phyloP scores from a whole-genome alignment of 1,284 basidiomycete genomes.

The Trichosporon faecale region DNA sequence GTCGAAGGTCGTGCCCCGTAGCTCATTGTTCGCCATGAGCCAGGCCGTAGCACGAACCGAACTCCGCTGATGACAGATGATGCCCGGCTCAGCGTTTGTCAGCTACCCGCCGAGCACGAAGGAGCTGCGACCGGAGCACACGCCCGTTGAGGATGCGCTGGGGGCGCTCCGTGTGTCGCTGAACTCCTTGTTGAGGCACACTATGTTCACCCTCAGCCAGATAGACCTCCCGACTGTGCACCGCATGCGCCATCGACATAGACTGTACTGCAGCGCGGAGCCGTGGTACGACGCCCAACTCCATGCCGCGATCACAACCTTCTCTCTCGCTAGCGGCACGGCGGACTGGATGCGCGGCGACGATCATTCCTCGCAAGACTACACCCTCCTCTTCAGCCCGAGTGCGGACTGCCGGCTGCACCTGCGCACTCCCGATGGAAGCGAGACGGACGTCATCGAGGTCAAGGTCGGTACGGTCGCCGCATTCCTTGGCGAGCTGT shows the following conservation, averaged over 20 bases:
- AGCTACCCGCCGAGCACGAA: background rate
- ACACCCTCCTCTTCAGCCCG: background rate
- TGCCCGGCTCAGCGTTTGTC: background rate
- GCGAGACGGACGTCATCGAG: background rate
- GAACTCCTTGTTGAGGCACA: background rate
- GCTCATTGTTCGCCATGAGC: no score
- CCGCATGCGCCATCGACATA: background rate
- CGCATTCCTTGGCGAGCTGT: background rate
- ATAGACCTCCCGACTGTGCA: background rate
- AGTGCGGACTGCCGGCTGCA: background rate
- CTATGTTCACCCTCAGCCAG: background rate
- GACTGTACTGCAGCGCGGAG: background rate
- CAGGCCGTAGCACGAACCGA: no score
- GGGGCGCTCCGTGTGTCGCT: background rate
- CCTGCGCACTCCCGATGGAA: background rate
- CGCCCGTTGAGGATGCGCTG: background rate
- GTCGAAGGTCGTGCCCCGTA: no score
- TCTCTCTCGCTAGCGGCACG: background rate
- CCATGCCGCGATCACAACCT: background rate
- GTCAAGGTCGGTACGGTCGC: background rate
- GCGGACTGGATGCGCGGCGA: background rate
- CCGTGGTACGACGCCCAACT: background rate
- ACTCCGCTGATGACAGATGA: background rate
- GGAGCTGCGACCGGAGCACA: background rate
- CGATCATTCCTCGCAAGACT: background rate